These are phyloP conservation scores for Talaromyces adpressus DNA, from an alignment of 495 filamentous ascomycete genomes.

Conservation along the genomic window DNA sequence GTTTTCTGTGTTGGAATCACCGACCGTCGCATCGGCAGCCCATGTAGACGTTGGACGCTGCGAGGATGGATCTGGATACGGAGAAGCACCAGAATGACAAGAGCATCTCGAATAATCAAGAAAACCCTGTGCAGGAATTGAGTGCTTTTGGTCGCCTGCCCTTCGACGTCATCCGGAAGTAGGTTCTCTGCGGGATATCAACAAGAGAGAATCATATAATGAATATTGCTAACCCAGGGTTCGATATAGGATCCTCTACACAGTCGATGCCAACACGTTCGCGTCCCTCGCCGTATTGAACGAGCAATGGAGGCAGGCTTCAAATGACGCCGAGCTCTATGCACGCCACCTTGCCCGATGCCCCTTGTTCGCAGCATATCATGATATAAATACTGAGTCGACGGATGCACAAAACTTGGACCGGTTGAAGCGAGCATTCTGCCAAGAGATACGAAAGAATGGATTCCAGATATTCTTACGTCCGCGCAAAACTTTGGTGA, in stretches of 20 bases:
- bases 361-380: conserved; percentile 56
- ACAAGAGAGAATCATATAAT: too few relatives aligned
- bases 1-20: conserved; percentile 5
- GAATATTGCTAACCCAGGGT: not conserved
- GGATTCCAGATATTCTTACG: conserved; percentile 72
- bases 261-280: conserved; percentile 69
- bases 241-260: conserved; percentile 62
- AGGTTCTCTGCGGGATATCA: not conserved
- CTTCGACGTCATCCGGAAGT: conserved; percentile 19
- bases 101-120: not conserved
- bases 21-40: conserved; percentile 1
- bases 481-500: conserved; percentile 62
- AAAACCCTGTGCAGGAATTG: not conserved
- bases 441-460: conserved; percentile 65
- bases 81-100: not conserved
- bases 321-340: conserved; percentile 66
- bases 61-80: conserved; percentile 7
- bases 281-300: conserved; percentile 79
- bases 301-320: conserved; percentile 66
- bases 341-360: conserved; percentile 68
- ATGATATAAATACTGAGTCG: conserved; percentile 33
- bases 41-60: conserved; percentile 1
- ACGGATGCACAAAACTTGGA: conserved; percentile 48
- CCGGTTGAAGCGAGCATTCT: conserved; percentile 58
- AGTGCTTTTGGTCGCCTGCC: conserved; percentile 21